Evolutionary conservation across 2,329 filamentous ascomycete genomes (phyloP).

Genomic region (Colletotrichum sp.): DNA sequence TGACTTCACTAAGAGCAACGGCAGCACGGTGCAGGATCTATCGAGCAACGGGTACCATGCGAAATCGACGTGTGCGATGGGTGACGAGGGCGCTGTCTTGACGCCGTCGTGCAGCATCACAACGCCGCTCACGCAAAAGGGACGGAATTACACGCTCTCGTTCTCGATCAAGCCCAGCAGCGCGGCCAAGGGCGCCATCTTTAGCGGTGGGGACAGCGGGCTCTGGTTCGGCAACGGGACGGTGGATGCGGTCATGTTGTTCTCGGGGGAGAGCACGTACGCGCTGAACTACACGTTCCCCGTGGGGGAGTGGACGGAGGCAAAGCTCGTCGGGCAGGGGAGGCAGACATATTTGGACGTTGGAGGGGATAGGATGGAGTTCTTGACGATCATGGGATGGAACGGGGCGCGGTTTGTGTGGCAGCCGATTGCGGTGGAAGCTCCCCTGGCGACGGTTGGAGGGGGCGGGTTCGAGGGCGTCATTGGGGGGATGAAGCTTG

Average conservation of each 20-base stretch:
- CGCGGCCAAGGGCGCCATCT: slow-evolving; percentile 9
- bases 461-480: slow-evolving; percentile 14
- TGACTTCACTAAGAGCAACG: not conserved
- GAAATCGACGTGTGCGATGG: not conserved
- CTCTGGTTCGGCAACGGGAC: slow-evolving; percentile 21
- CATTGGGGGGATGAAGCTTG: slow-evolving; percentile 16
- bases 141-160: slow-evolving; percentile 60
- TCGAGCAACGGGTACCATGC: slow-evolving; percentile 27
- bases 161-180: slow-evolving; percentile 39
- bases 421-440: slow-evolving; percentile 17
- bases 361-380: slow-evolving; percentile 11
- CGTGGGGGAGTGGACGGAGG: slow-evolving; percentile 18
- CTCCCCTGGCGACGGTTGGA: slow-evolving; percentile 12
- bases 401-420: slow-evolving; percentile 11
- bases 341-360: slow-evolving; percentile 15
- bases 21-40: slow-evolving; percentile 10
- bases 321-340: slow-evolving; percentile 9
- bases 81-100: slow-evolving; percentile 30
- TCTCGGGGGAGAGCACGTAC: slow-evolving; percentile 19
- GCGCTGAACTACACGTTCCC: slow-evolving; percentile 22
- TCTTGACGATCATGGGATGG: slow-evolving; percentile 18
- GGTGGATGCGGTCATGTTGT: slow-evolving; percentile 17
- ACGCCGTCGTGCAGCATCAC: slow-evolving; percentile 42
- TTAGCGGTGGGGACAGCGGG: slow-evolving; percentile 20
- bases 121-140: slow-evolving; percentile 58